These are phyloP conservation scores for Balansia obtecta DNA, from an alignment of 2,329 filamentous ascomycete genomes.

Conservation along the genomic window DNA sequence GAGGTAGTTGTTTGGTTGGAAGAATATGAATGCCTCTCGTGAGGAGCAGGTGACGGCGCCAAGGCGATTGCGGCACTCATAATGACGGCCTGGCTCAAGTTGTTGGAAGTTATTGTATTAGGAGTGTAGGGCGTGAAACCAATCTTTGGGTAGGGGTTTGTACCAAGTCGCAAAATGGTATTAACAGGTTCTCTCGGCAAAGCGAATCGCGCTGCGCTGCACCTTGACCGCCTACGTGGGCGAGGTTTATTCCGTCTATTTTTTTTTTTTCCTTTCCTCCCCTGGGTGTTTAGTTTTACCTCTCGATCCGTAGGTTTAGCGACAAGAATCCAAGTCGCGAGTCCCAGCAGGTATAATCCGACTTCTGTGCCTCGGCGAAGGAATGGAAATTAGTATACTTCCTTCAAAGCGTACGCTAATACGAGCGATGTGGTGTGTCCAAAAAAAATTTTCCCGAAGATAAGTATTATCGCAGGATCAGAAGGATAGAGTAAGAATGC, in stretches of 20 bases:
- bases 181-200: not conserved
- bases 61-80: slow-evolving; percentile 60
- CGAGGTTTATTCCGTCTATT: not conserved
- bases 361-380: not conserved
- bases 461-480: not conserved
- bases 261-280: too few species aligned
- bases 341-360: not conserved
- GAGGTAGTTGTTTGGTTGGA: slow-evolving; percentile 25
- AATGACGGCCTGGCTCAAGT: slow-evolving; percentile 19
- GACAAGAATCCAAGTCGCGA: not conserved
- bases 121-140: not conserved
- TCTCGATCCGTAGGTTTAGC: not conserved
- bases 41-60: slow-evolving; percentile 55
- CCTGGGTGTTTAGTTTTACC: not conserved
- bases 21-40: slow-evolving; percentile 47
- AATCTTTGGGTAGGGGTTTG: not conserved
- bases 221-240: not conserved
- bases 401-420: not conserved
- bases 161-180: not conserved
- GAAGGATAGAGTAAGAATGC: not conserved
- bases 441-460: not conserved
- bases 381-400: not conserved
- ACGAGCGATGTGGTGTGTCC: not conserved
- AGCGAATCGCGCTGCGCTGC: not conserved
- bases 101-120: not conserved